Conservation (phyloP, 2,329 filamentous ascomycete genomes). For the Pyrenophora teres region DNA sequence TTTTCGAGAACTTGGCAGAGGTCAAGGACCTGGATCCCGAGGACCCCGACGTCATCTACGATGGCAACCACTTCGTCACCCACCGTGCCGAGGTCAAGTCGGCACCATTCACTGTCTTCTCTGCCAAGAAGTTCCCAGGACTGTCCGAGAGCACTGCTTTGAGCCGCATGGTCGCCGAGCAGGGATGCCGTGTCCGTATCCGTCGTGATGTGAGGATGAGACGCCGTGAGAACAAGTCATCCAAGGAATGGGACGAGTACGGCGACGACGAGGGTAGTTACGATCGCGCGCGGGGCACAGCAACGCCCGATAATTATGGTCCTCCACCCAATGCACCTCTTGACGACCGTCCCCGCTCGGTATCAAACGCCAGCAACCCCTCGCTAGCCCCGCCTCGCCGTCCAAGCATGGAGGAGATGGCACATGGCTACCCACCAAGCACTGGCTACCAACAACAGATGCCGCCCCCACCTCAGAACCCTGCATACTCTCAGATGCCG, state of each 20-base stretch:
- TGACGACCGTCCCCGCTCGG: conserved; percentile 61
- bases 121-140: conserved; percentile 98
- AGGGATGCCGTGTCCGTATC: conserved; percentile 95
- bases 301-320: conserved; percentile 56
- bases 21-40: conserved; percentile 73
- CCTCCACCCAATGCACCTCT: conserved; percentile 47
- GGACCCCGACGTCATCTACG: conserved; percentile 50
- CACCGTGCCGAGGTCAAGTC: conserved; percentile 92
- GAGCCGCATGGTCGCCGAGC: conserved; percentile 90
- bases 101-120: conserved; percentile 83
- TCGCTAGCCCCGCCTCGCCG: conserved; percentile 48
- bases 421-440: conserved; percentile 46
- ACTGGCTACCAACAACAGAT: conserved; percentile 47
- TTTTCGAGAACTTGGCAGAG: conserved; percentile 94
- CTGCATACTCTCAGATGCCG: conserved; percentile 46
- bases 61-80: conserved; percentile 65
- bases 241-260: conserved; percentile 69
- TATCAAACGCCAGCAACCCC: conserved; percentile 61
- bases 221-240: conserved; percentile 73
- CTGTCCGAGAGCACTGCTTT: conserved; percentile 85
- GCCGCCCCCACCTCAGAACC: conserved; percentile 49
- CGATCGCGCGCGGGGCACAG: conserved; percentile 54
- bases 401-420: conserved; percentile 53
- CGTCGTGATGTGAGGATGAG: conserved; percentile 92
- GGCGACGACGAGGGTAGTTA: conserved; percentile 58